phyloP scores from a whole-genome alignment of 805 yeast species.

The Candida tammaniensis region DNA sequence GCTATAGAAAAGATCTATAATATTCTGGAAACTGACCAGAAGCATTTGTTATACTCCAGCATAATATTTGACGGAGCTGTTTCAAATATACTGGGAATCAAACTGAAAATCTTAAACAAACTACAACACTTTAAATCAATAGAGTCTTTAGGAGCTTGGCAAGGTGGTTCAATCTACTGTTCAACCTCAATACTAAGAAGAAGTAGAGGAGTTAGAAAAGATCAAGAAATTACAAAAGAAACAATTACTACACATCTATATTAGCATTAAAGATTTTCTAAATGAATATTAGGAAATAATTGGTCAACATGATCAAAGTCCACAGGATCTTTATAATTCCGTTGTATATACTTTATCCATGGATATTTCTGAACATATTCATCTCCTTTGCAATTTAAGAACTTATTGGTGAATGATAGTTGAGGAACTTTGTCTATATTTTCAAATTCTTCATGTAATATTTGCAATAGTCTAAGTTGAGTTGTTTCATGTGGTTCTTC shows the following conservation, averaged over 20 bases:
- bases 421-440: not conserved
- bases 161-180: constrained; percentile 29
- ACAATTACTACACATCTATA: constrained; percentile 12
- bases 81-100: constrained; percentile 23
- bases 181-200: constrained; percentile 17
- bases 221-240: constrained; percentile 22
- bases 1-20: not conserved
- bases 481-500: constrained; percentile 3
- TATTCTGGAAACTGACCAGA: constrained; percentile 18
- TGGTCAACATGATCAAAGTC: constrained; percentile 2
- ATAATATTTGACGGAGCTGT: constrained; percentile 25
- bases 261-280: constrained; percentile 4
- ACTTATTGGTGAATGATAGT: not conserved
- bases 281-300: constrained; percentile 2
- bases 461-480: constrained; percentile 16
- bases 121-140: constrained; percentile 1
- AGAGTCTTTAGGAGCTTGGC: constrained; percentile 27
- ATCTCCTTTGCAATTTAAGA: constrained; percentile 28
- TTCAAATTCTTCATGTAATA: constrained; percentile 16
- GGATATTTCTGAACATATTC: constrained; percentile 14
- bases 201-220: constrained; percentile 16
- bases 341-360: constrained; percentile 16
- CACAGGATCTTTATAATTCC: not conserved
- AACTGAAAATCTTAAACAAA: constrained; percentile 13
- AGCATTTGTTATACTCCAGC: constrained; percentile 16